Percentiles rank a stretch among this genome's conserved stretches.
Evolutionary conservation across 345 rosid genomes (phyloP).

Genomic region (Hibiscus trionum): DNA sequence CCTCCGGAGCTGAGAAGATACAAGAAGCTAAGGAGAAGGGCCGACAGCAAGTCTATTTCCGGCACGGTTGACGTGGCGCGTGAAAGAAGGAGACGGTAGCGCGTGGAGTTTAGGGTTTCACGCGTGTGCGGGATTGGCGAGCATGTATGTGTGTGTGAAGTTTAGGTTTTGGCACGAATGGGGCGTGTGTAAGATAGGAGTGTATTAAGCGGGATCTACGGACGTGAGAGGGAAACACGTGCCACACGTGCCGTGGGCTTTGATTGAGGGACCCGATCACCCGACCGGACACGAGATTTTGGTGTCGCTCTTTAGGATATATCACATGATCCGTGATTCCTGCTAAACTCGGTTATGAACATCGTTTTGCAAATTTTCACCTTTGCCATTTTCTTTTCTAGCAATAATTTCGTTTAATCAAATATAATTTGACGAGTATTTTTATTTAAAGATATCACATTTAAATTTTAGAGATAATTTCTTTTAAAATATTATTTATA

Average conservation of each 20-base stretch:
- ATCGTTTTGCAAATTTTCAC: background rate
- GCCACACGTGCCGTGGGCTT: slow-evolving; percentile 24
- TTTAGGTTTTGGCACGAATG: slow-evolving; percentile 62
- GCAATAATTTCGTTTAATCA: no score
- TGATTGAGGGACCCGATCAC: slow-evolving; percentile 2
- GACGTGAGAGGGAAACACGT: slow-evolving; percentile 39
- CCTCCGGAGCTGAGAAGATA: slow-evolving; percentile 4
- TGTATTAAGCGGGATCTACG: slow-evolving; percentile 18
- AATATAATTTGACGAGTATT: no score
- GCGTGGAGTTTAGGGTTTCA: slow-evolving; percentile 47
- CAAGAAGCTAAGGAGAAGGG: background rate
- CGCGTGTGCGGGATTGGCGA: slow-evolving; percentile 56
- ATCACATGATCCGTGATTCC: slow-evolving; percentile 25
- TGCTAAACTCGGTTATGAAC: slow-evolving; percentile 6
- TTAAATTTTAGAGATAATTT: no score
- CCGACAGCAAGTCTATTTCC: slow-evolving; percentile 25
- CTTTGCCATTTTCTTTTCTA: no score
- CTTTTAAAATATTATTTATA: no score
- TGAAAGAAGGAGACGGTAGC: slow-evolving; percentile 29
- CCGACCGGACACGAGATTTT: slow-evolving; percentile 20
- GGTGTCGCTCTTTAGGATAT: background rate
- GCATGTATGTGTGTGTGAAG: slow-evolving; percentile 55
- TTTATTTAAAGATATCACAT: no score
- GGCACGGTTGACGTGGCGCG: slow-evolving; percentile 26
- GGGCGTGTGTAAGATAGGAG: slow-evolving; percentile 44